Percentiles rank a stretch among this genome's conserved stretches.
Conservation (phyloP, 108 stramenopile species). For the Mediolabrus comicus region DNA sequence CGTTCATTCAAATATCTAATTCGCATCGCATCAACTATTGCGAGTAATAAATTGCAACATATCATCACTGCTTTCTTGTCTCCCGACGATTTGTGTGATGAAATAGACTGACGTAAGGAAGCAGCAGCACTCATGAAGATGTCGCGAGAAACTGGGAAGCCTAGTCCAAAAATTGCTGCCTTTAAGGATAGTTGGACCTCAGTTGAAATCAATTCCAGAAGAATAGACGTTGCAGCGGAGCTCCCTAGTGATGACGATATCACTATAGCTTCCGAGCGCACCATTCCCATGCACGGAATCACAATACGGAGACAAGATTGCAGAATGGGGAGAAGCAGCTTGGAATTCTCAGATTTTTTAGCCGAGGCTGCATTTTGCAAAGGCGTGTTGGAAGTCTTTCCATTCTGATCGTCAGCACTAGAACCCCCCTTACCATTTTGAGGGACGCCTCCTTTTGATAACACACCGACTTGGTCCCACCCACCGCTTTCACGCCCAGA, state of each 20-base stretch:
- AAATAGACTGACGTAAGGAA: slow-evolving; percentile 50
- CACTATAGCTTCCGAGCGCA: slow-evolving; percentile 47
- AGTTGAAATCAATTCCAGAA: slow-evolving; percentile 48
- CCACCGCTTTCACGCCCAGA: slow-evolving; percentile 83
- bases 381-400: not conserved
- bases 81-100: slow-evolving; percentile 37
- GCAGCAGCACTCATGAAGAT: slow-evolving; percentile 64
- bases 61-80: slow-evolving; percentile 48
- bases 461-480: slow-evolving; percentile 48
- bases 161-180: slow-evolving; percentile 76
- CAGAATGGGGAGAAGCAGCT: slow-evolving; percentile 77
- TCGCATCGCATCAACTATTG: slow-evolving; percentile 63
- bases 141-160: slow-evolving; percentile 77
- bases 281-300: slow-evolving; percentile 51
- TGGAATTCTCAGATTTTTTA: slow-evolving; percentile 44
- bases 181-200: slow-evolving; percentile 66
- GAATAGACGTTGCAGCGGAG: slow-evolving; percentile 30
- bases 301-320: slow-evolving; percentile 73
- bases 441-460: not conserved
- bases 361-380: slow-evolving; percentile 1
- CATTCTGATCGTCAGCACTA: not conserved
- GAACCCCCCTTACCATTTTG: not conserved
- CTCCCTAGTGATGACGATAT: slow-evolving; percentile 22
- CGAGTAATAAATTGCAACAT: slow-evolving; percentile 40
- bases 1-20: slow-evolving; percentile 72